A percentile compares a stretch with the other conserved stretches of the same genome.
Conservation (phyloP, 208 protist genomes). For the Hexamita inflata region DNA sequence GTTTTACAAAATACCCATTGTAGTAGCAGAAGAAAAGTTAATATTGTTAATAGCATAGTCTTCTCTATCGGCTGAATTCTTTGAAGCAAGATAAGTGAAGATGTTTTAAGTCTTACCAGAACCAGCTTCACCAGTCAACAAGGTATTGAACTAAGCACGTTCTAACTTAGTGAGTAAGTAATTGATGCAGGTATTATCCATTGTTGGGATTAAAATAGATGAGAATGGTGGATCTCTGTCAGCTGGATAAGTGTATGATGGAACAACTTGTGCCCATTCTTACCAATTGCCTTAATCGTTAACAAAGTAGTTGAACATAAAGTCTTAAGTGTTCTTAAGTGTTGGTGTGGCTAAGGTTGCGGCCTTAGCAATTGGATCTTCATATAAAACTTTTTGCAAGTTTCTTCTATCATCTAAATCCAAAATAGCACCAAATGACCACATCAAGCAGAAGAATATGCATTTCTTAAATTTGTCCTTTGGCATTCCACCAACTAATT, state of each 20-base stretch:
- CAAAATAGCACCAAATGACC: conserved; percentile 19
- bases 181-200: conserved; percentile 75
- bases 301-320: conserved; percentile 74
- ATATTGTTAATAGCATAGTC: conserved; percentile 48
- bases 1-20: conserved; percentile 54
- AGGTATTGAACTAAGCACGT: conserved; percentile 35
- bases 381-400: conserved; percentile 29
- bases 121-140: conserved; percentile 59
- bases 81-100: conserved; percentile 43
- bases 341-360: conserved; percentile 50
- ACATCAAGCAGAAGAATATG: conserved; percentile 7
- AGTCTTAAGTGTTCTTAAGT: conserved; percentile 15
- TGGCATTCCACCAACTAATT: neutral
- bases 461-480: neutral
- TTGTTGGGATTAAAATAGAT: conserved; percentile 77
- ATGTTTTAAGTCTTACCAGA: conserved; percentile 62
- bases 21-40: conserved; percentile 63
- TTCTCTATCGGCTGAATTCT: conserved; percentile 47
- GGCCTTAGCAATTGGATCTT: too few species aligned
- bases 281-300: conserved; percentile 53
- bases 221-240: conserved; percentile 68
- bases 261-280: conserved; percentile 1
- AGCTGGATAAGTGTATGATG: neutral
- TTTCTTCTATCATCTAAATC: conserved; percentile 13
- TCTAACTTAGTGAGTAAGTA: conserved; percentile 56